A percentile compares a stretch with the other conserved stretches of the same genome.
phyloP scores from a whole-genome alignment of 345 rosid genomes.

The Noccaea bulbosa region DNA sequence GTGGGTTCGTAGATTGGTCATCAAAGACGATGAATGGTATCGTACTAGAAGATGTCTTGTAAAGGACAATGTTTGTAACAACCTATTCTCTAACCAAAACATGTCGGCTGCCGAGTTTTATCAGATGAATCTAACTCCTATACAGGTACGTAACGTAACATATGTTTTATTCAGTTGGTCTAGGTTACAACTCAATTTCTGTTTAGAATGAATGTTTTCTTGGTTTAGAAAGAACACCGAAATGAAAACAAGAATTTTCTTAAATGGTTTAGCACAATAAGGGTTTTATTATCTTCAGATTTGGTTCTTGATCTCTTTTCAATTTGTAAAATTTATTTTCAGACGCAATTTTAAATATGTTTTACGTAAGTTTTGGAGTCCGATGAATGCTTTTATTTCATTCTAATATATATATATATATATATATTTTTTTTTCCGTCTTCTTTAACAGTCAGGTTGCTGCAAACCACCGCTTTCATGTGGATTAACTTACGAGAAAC shows the following conservation, averaged over 20 bases:
- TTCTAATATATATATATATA: too few species aligned
- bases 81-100: constrained; percentile 28
- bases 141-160: constrained; percentile 31
- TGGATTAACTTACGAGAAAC: constrained; percentile 37
- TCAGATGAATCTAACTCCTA: constrained; percentile 41
- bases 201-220: too few species aligned
- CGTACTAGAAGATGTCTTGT: constrained; percentile 43
- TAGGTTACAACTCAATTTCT: neutral
- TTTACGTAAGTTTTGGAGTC: too few species aligned
- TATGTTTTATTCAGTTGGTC: neutral
- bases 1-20: constrained; percentile 43
- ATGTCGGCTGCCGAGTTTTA: constrained; percentile 38
- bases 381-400: neutral
- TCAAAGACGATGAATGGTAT: constrained; percentile 46
- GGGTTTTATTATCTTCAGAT: too few species aligned
- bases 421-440: neutral
- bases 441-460: constrained; percentile 34
- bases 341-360: too few species aligned
- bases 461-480: constrained; percentile 48
- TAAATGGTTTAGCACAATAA: too few species aligned
- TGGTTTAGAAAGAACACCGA: too few species aligned
- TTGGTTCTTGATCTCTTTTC: too few species aligned
- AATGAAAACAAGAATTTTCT: too few species aligned
- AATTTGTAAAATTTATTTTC: too few species aligned
- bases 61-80: constrained; percentile 36